Conservation (phyloP, 78 protist genomes). For the Acrasis kona region DNA sequence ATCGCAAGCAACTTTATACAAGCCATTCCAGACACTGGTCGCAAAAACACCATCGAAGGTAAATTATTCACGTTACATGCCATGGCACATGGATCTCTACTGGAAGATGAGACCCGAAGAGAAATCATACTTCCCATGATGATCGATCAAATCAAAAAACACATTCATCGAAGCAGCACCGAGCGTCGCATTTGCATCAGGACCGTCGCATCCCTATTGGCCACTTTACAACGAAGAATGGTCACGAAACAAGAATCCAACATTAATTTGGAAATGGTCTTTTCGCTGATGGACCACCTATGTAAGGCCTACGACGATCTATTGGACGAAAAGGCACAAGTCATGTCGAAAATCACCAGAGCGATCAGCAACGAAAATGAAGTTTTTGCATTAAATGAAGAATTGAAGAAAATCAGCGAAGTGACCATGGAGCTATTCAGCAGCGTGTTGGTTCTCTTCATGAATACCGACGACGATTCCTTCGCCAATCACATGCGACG, state of each 20-base stretch:
- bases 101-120: background rate
- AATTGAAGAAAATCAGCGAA: background rate
- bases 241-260: background rate
- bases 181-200: background rate
- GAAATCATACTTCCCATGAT: background rate
- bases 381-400: background rate
- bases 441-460: background rate
- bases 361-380: background rate
- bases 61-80: background rate
- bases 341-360: background rate
- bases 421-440: background rate
- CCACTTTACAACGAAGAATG: background rate
- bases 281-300: background rate
- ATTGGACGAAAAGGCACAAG: background rate
- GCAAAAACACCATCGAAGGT: background rate
- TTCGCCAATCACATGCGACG: too few species aligned
- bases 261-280: too few species aligned
- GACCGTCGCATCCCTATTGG: background rate
- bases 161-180: background rate
- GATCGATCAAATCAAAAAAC: background rate
- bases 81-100: background rate
- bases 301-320: background rate
- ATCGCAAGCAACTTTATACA: background rate
- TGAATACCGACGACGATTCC: background rate
- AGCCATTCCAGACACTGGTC: background rate